Percentiles rank a stretch among this genome's conserved stretches.
Conservation (phyloP, 2,329 filamentous ascomycete species). For the Penicillium occitanis region DNA sequence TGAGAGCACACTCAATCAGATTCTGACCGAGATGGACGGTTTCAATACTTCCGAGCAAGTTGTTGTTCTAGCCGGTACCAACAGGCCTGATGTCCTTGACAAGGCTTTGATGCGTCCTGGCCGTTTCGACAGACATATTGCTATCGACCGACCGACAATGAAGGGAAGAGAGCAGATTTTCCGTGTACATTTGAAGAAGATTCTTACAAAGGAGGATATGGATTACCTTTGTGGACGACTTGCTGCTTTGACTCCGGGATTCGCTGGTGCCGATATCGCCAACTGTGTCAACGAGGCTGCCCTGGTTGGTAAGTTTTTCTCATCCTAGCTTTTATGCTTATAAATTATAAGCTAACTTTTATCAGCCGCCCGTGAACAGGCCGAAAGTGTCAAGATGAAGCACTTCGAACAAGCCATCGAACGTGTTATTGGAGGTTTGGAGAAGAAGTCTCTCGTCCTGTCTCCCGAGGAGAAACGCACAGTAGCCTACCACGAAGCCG, state of each 20-base stretch:
- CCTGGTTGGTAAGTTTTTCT: conserved; percentile 71
- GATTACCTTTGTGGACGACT: conserved; percentile 86
- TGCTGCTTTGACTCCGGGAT: conserved; percentile 89
- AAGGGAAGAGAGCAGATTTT: conserved; percentile 96
- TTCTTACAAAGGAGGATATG: conserved; percentile 86
- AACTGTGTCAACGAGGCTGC: conserved; percentile 98
- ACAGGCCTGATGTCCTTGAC: conserved; percentile 90
- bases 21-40: conserved; percentile 98
- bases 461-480: conserved; percentile 92
- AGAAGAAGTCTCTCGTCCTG: conserved; percentile 95
- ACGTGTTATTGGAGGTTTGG: conserved; percentile 90
- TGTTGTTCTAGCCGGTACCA: conserved; percentile 94
- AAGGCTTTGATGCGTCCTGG: conserved; percentile 95
- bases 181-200: conserved; percentile 88
- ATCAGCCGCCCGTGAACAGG: conserved; percentile 77
- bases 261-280: conserved; percentile 96
- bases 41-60: conserved; percentile 98
- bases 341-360: conserved; percentile 40
- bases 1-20: conserved; percentile 96
- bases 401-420: conserved; percentile 99
- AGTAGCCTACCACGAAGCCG: conserved; percentile 96
- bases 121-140: conserved; percentile 94
- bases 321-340: neutral
- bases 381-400: conserved; percentile 75
- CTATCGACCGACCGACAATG: conserved; percentile 94